Evolutionary conservation across 2,329 filamentous ascomycete species (phyloP), one percentile per base, ranked within the genome.

Genomic region (Dactylellina cionopaga): DNA sequence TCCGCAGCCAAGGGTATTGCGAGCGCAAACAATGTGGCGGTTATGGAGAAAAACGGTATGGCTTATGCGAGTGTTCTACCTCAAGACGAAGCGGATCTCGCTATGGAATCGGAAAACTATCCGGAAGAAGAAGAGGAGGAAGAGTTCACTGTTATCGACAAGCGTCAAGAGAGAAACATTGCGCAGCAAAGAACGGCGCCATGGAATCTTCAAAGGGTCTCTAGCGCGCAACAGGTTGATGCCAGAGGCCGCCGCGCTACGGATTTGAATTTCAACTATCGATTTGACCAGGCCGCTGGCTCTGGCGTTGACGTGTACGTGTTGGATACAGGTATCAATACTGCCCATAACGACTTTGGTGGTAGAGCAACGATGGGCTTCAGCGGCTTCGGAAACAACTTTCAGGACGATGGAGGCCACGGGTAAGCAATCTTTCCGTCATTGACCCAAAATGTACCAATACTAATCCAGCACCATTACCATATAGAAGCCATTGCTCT

Each of bases 371-470:
- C 59, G 13, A 77, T 68, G 68, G 76, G 62, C 7, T 75, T 76
- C 63, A 63, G 84, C 80, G 78, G 58, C 1, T 63, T 85, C 75
- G 81, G 82, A 1, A 85, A 88, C 51, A 77, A 76, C 29, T 27
- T 44, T n/a, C 37, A 52, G 17, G 70, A 78, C 15, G 77, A 80
- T 5, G 72, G 74, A 5, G 76, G 76, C 5, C 87, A 89, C 76
- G 88, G 88, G 13, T 87, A 89, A 79, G 87, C 87, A 31, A 29
- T 11, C 3, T 24, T 43, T 59, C 29, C 29, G 1, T 25, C 17
- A 5, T 17, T 10, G 10, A 25, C 9, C 25, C 7, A 7, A 25
- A 2, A 3, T 17, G 17, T n/a, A 19, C 39, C 5, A 7, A 46
- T 13, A 27, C 13, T 13, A 3, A 11, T 7, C n/a, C 15, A 25